phyloP scores from a whole-genome alignment of 148 eudicot genomes.

The Rhododendron mucronatum region DNA sequence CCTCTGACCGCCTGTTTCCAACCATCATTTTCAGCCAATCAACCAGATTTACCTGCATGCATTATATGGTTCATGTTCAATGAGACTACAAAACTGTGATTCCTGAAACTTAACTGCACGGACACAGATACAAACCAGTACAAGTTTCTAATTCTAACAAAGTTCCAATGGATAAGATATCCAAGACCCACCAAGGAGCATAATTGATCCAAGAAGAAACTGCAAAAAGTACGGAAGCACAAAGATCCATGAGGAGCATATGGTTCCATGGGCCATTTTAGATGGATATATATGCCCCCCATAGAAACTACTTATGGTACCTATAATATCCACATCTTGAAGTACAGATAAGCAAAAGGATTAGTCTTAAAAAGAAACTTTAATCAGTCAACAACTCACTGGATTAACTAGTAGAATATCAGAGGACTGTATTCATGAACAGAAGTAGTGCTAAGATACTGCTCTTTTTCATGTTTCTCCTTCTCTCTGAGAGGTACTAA shows the following conservation, averaged over 20 bases:
- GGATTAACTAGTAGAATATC: not conserved
- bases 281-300: not conserved
- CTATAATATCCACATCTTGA: not conserved
- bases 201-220: not conserved
- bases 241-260: not conserved
- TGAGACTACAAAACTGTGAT: not conserved
- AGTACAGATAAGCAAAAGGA: not conserved
- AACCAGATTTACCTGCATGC: conserved; percentile 58
- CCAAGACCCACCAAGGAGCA: not conserved
- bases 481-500: not conserved
- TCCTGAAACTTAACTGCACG: not conserved
- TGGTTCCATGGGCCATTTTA: not conserved
- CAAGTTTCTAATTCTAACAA: not conserved
- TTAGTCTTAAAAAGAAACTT: not conserved
- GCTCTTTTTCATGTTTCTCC: too few relatives aligned
- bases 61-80: conserved; percentile 4
- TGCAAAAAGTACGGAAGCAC: not conserved
- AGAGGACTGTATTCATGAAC: not conserved
- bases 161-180: not conserved
- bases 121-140: not conserved
- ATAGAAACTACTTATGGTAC: not conserved
- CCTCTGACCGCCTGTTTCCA: conserved; percentile 67
- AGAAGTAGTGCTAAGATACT: not conserved
- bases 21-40: conserved; percentile 82
- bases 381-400: not conserved